These are phyloP conservation scores for Eugenia klotzschiana DNA, from an alignment of 441 rosid species.

Conservation along the genomic window DNA sequence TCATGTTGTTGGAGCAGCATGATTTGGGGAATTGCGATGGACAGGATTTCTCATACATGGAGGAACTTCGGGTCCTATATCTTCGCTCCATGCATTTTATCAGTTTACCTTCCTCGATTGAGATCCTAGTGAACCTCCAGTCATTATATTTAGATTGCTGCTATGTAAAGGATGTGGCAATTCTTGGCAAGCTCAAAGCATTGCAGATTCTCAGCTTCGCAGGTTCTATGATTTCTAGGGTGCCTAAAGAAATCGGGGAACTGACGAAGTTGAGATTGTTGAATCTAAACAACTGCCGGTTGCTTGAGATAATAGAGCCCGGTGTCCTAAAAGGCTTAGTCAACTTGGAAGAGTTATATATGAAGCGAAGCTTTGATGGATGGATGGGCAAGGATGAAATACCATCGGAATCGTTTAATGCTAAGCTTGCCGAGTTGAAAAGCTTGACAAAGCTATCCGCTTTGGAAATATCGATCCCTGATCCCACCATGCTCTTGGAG, in stretches of 20 bases:
- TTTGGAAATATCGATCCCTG: rapidly evolving
- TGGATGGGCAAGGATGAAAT: not conserved
- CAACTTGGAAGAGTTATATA: not conserved
- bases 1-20: not conserved
- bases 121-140: not conserved
- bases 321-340: not conserved
- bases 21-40: not conserved
- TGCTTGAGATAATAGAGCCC: not conserved
- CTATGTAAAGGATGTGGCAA: not conserved
- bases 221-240: rapidly evolving
- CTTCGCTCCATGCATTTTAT: not conserved
- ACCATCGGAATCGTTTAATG: not conserved
- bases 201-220: not conserved
- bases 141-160: not conserved
- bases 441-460: not conserved
- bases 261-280: not conserved
- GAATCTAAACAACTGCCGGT: not conserved
- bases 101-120: not conserved
- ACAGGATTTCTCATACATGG: not conserved
- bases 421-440: not conserved
- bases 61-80: not conserved
- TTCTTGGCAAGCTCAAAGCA: not conserved
- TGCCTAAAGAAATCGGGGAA: not conserved
- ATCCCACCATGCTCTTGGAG: not conserved
- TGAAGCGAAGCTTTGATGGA: not conserved